These are phyloP conservation scores for Uronychia setigera DNA, from an alignment of 73 alveolate genomes.

Conservation along the genomic window DNA sequence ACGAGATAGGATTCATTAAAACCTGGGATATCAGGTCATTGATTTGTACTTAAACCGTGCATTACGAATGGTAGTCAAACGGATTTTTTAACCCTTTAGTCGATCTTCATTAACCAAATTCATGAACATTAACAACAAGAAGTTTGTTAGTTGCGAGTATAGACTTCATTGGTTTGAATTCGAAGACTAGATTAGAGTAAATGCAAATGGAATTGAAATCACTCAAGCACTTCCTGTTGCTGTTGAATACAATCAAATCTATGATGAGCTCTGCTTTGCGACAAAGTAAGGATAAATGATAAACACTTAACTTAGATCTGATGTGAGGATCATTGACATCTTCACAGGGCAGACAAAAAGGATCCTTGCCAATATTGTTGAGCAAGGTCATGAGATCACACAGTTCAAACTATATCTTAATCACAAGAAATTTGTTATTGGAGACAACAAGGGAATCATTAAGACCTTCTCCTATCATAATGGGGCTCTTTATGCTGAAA, in stretches of 20 bases:
- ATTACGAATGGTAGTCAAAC: no score
- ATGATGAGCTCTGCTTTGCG: constrained; percentile 49
- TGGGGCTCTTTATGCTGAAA: constrained; percentile 11
- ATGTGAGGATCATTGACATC: constrained; percentile 44
- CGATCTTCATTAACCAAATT: constrained; percentile 47
- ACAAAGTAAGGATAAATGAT: constrained; percentile 19
- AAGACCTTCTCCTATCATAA: constrained; percentile 39
- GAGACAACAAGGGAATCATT: constrained; percentile 60
- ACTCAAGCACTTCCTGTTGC: constrained; percentile 38
- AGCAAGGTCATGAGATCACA: constrained; percentile 30
- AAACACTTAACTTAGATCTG: constrained; percentile 42
- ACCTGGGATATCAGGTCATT: constrained; percentile 67
- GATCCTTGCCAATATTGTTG: constrained; percentile 54
- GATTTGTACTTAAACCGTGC: constrained; percentile 52
- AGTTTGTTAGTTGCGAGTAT: constrained; percentile 55
- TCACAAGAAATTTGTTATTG: constrained; percentile 51
- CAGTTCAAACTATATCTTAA: constrained; percentile 23
- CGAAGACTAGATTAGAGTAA: constrained; percentile 53
- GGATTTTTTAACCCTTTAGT: no score
- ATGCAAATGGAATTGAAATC: constrained; percentile 64
- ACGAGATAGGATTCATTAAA: constrained; percentile 65
- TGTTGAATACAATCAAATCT: constrained; percentile 32
- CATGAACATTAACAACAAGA: constrained; percentile 38
- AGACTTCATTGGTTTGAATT: constrained; percentile 73
- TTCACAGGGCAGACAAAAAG: constrained; percentile 32